A percentile compares a stretch with the other conserved stretches of the same genome.
phyloP scores from a whole-genome alignment of 1,284 basidiomycete genomes.

The Apiotrichum veenhuisii region DNA sequence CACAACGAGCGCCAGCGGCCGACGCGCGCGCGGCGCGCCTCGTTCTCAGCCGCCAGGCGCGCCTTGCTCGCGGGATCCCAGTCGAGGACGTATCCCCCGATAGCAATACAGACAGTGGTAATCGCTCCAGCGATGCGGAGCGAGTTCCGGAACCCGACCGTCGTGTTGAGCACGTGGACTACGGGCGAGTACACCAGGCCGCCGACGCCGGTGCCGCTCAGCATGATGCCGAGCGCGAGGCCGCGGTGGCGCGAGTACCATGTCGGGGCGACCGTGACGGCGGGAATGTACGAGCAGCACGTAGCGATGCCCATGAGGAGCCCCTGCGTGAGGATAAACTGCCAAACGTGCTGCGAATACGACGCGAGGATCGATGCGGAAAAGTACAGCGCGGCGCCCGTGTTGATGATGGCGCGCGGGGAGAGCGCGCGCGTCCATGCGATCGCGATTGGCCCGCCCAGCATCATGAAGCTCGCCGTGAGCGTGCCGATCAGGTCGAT shows the following conservation, averaged over 20 bases:
- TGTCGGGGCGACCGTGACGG: constrained; percentile 30
- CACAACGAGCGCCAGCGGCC: not conserved
- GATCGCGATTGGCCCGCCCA: constrained; percentile 26
- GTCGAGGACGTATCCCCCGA: constrained; percentile 19
- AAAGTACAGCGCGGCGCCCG: constrained; percentile 25
- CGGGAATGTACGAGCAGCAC: constrained; percentile 31
- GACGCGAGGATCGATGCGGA: constrained; percentile 22
- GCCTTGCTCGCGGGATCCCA: constrained; percentile 29
- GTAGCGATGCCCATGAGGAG: constrained; percentile 29
- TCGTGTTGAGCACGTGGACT: constrained; percentile 23
- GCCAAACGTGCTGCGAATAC: constrained; percentile 26
- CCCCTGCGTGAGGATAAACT: constrained; percentile 34
- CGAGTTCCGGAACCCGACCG: constrained; percentile 26
- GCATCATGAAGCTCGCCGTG: constrained; percentile 28
- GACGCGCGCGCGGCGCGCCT: not conserved
- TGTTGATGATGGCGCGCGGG: constrained; percentile 20
- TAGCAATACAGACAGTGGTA: constrained; percentile 13
- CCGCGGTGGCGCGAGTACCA: constrained; percentile 29
- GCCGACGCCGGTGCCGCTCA: constrained; percentile 34
- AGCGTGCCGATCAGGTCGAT: constrained; percentile 39
- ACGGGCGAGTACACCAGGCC: constrained; percentile 32
- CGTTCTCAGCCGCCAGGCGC: constrained; percentile 16
- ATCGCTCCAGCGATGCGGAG: constrained; percentile 27
- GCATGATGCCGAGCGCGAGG: constrained; percentile 35
- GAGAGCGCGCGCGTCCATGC: constrained; percentile 26